Evolutionary conservation across 257 asterid species (phyloP).

Genomic region (Penstemon newberryi): DNA sequence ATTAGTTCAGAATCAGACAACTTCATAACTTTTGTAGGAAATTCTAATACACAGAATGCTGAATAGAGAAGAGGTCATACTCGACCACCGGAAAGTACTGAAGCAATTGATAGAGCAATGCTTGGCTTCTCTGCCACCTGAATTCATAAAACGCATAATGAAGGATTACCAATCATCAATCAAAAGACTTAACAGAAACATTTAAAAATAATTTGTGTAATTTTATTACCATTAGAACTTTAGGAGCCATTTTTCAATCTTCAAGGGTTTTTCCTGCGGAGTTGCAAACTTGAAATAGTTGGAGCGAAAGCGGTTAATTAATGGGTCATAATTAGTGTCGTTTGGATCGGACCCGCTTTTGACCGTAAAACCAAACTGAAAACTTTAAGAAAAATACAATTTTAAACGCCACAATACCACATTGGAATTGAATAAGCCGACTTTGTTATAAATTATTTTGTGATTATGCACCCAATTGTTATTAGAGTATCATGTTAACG

Average conservation of each 20-base stretch:
- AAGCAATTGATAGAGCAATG: conserved; percentile 82
- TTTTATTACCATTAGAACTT: conserved; percentile 49
- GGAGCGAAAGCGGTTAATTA: no score
- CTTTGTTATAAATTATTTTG: no score
- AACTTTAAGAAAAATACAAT: no score
- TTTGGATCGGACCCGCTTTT: no score
- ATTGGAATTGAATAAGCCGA: no score
- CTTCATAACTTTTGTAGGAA: not conserved
- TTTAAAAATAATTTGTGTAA: not conserved
- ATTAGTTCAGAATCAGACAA: not conserved
- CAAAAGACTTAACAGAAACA: not conserved
- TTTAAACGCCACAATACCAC: no score
- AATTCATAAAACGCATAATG: conserved; percentile 10
- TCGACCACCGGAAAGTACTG: conserved; percentile 74
- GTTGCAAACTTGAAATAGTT: no score
- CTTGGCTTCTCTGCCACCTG: conserved; percentile 98
- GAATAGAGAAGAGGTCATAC: conserved; percentile 36
- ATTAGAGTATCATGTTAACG: no score
- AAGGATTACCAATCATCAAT: not conserved
- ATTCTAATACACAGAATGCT: conserved; percentile 4
- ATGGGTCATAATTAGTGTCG: no score
- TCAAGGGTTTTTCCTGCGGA: not conserved
- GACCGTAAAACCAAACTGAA: no score
- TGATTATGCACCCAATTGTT: no score
- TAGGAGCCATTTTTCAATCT: conserved; percentile 42